Evolutionary conservation across 441 rosid species (phyloP).

Genomic region (Manihot esculenta): DNA sequence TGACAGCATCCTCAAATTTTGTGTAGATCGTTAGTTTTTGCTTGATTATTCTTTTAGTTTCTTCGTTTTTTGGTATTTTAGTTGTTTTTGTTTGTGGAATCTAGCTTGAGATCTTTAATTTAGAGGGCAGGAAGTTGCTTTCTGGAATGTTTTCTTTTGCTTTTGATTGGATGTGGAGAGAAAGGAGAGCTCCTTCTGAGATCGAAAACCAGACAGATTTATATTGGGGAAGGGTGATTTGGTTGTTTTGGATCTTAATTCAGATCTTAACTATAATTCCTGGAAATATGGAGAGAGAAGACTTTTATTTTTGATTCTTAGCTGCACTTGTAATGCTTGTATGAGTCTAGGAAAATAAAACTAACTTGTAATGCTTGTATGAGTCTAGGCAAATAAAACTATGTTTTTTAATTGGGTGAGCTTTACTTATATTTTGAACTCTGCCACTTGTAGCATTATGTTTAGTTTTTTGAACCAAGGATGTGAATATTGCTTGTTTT

Average conservation of each 20-base stretch:
- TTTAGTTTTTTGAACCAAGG: neutral
- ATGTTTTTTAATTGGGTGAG: neutral
- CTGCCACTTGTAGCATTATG: neutral
- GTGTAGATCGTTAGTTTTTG: no score
- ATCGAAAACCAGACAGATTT: neutral
- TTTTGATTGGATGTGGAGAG: neutral
- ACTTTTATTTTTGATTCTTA: no score
- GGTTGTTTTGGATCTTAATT: neutral
- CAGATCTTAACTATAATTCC: no score
- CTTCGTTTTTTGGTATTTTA: neutral
- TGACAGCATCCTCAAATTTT: no score
- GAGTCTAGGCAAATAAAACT: neutral
- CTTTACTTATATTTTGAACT: neutral
- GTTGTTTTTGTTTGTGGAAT: neutral
- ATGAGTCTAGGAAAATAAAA: no score
- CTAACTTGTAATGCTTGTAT: no score
- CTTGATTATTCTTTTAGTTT: no score
- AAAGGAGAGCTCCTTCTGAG: neutral
- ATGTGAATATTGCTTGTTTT: neutral
- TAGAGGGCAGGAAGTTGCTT: neutral
- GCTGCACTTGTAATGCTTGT: neutral
- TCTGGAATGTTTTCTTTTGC: neutral
- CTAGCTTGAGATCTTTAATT: neutral
- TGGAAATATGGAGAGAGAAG: no score
- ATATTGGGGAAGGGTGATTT: neutral